Conservation (phyloP, 2,329 filamentous ascomycete species). For the Venturia carpophila region DNA sequence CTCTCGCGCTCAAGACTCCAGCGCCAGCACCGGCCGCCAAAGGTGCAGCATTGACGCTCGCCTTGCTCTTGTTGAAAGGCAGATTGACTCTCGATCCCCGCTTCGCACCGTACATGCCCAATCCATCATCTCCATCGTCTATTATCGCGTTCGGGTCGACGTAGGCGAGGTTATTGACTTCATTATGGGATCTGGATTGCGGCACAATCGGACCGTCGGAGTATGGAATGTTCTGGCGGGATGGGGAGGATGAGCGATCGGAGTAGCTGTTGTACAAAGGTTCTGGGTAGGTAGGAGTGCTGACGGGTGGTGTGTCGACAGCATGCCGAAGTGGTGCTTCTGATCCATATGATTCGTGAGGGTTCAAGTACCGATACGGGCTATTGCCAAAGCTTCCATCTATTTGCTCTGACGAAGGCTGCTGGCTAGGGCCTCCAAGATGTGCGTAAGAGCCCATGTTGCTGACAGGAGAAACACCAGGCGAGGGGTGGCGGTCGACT, state of each 20-base stretch:
- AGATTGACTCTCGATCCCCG: slow-evolving; percentile 55
- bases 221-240: slow-evolving; percentile 4
- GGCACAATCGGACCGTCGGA: background rate
- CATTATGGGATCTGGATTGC: slow-evolving; percentile 33
- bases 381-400: slow-evolving; percentile 6
- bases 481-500: background rate
- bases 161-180: slow-evolving; percentile 45
- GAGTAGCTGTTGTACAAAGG: slow-evolving; percentile 9
- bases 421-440: background rate
- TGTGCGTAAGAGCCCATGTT: slow-evolving; percentile 13
- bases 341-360: slow-evolving; percentile 15
- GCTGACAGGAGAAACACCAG: background rate
- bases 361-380: background rate
- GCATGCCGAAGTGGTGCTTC: slow-evolving; percentile 9
- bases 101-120: slow-evolving; percentile 46
- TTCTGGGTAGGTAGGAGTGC: slow-evolving; percentile 13
- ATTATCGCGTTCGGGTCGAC: slow-evolving; percentile 73
- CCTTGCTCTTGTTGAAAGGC: slow-evolving; percentile 38
- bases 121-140: slow-evolving; percentile 82
- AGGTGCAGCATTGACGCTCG: slow-evolving; percentile 37
- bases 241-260: slow-evolving; percentile 9
- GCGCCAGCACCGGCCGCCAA: slow-evolving; percentile 30
- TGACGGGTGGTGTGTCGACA: slow-evolving; percentile 2
- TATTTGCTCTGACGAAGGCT: background rate
- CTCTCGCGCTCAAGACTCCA: slow-evolving; percentile 10